Evolutionary conservation across 2,329 filamentous ascomycete genomes (phyloP).

Genomic region (Pseudocercospora vitis): DNA sequence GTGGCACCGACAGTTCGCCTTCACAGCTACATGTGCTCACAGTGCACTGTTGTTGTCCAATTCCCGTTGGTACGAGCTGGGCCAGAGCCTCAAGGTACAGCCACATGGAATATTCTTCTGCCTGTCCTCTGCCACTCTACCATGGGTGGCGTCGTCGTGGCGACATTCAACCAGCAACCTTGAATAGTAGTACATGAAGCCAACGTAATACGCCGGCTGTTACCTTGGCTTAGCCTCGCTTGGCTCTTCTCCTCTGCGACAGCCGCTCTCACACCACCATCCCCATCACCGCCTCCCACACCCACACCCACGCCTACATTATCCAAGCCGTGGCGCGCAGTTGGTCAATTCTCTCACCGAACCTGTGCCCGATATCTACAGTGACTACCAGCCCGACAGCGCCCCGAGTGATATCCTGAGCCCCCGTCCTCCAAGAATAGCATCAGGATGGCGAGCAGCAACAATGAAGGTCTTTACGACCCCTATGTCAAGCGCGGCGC

Average conservation of each 20-base stretch:
- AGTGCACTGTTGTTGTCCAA: background rate
- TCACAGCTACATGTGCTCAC: too few relatives aligned
- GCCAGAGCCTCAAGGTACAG: background rate
- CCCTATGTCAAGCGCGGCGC: conserved; percentile 31
- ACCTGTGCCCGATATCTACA: background rate
- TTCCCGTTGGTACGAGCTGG: background rate
- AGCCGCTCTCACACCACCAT: conserved; percentile 1
- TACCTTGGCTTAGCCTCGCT: background rate
- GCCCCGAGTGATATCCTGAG: conserved; percentile 18
- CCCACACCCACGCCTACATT: background rate
- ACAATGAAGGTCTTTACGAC: conserved; percentile 29
- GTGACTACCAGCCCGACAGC: conserved; percentile 5
- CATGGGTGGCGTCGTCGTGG: too few relatives aligned
- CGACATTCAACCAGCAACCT: background rate
- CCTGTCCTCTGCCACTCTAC: background rate
- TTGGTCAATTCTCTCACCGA: background rate
- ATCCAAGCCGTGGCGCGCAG: background rate
- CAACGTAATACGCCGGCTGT: background rate
- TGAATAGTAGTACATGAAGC: background rate
- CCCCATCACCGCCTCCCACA: conserved; percentile 2
- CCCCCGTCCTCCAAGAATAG: conserved; percentile 9
- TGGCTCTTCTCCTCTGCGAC: conserved; percentile 2
- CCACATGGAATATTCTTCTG: conserved; percentile 2
- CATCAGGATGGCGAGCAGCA: conserved; percentile 26
- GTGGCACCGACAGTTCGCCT: background rate